Evolutionary conservation across 139 green algal species (phyloP), one percentile per base, ranked within the genome.

Genomic region (Volvox africanus): DNA sequence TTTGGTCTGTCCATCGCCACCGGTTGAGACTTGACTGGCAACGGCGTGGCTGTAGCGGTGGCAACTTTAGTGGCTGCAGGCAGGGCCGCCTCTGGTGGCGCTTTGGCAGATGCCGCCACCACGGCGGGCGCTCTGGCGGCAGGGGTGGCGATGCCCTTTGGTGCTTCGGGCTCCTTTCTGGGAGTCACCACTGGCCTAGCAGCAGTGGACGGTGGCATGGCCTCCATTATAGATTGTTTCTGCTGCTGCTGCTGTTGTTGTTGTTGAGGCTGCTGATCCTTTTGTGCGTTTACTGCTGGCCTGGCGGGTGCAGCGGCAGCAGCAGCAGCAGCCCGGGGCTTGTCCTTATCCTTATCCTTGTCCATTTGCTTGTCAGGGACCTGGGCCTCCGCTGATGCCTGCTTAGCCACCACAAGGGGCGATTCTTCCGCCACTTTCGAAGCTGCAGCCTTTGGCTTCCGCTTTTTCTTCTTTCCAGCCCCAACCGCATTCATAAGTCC

Each of bases 401-500:
- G 62, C 62, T 88, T 80, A 37, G 62, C 82, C 17, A 26, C 21
- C 12, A 62, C 32, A 2, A 11, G 32, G 16, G n/a, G 18, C n/a
- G 3, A 28, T 24, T 28, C 65, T 35, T 36, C 37, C 21, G 79
- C 36, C 0, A 50, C 0, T 28, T 37, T 73, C 28, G 19, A 0
- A 9, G 61, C 80, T 12, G 82, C 61, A 12, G 19, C 35, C 82
- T 80, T 80, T 21, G 62, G 35, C 35, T 78, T 89, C 14, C 69
- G 30, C 69, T 73, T 82, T n/a, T n/a, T n/a, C 69, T 71, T 82
- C 85, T 82, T 82, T 13, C 18, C 22, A 20, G 19, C 11, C 24
- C 69, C 69, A 2, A 62, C 33, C 12, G 33, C 85, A 1, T 30
- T 18, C 85, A 89, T 89, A 17, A 89, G 85, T 17, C 85, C 85